Evolutionary conservation across 176 grass and related monocot genomes (phyloP).

Genomic region (Carex littledalei): DNA sequence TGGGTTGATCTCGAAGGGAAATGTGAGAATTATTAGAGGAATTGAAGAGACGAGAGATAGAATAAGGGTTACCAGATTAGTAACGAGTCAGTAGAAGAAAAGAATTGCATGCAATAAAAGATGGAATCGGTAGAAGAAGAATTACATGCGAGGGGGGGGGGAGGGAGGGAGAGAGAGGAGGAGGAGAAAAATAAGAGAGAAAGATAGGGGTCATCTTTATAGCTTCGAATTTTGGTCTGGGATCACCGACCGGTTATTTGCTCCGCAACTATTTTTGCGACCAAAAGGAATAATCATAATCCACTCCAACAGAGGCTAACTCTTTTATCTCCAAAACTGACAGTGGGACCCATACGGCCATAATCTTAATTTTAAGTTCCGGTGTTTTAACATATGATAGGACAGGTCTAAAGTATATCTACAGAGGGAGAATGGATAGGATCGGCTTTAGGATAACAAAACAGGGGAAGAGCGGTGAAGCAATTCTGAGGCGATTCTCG

Average conservation of each 20-base stretch:
- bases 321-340: background rate
- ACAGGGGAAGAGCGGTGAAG: no score
- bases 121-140: background rate
- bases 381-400: background rate
- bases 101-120: background rate
- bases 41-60: background rate
- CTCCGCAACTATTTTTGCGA: background rate
- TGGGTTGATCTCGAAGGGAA: background rate
- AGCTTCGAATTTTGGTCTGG: conserved; percentile 4
- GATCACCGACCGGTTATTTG: background rate
- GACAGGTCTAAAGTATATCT: background rate
- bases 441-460: background rate
- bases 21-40: background rate
- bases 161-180: background rate
- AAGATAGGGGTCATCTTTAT: conserved; percentile 15
- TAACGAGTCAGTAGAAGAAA: background rate
- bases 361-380: background rate
- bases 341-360: background rate
- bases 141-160: background rate
- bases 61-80: background rate
- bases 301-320: background rate
- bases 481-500: no score
- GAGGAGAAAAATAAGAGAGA: background rate
- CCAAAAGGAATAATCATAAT: background rate
- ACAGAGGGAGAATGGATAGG: background rate